Conservation (phyloP, 768 basidiomycete genomes). For the Kwoniella europaea region DNA sequence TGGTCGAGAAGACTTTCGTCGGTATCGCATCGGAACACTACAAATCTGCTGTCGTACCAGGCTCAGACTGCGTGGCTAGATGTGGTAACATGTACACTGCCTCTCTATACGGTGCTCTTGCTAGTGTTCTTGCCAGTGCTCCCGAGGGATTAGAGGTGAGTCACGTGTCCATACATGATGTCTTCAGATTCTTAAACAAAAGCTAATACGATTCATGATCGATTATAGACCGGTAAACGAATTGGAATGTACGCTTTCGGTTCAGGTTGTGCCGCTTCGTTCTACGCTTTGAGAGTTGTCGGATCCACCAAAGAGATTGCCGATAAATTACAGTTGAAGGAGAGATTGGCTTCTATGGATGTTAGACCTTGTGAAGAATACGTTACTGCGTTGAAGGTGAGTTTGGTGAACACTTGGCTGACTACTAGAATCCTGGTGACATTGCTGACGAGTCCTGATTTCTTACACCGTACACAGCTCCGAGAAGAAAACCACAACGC, state of each 20-base stretch:
- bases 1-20: constrained; percentile 92
- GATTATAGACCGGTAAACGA: constrained; percentile 68
- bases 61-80: constrained; percentile 83
- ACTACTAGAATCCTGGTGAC: no score
- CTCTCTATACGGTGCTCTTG: constrained; percentile 90
- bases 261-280: constrained; percentile 89
- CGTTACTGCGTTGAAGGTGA: constrained; percentile 70
- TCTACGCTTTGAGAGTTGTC: constrained; percentile 85
- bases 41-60: constrained; percentile 74
- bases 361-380: constrained; percentile 92
- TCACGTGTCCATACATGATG: background rate
- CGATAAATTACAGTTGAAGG: constrained; percentile 78
- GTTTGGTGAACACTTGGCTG: constrained; percentile 29
- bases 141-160: constrained; percentile 66
- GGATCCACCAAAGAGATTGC: constrained; percentile 83
- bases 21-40: constrained; percentile 75
- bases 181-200: background rate
- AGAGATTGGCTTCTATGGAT: constrained; percentile 80
- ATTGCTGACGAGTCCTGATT: no score
- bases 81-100: constrained; percentile 99
- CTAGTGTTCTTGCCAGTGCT: constrained; percentile 77
- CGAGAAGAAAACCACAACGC: constrained; percentile 97
- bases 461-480: constrained; percentile 64
- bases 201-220: background rate
- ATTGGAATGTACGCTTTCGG: constrained; percentile 96